Base-by-base conservation (phyloP, 2,329 filamentous ascomycete species). In the Hypomyces perniciosus region DNA sequence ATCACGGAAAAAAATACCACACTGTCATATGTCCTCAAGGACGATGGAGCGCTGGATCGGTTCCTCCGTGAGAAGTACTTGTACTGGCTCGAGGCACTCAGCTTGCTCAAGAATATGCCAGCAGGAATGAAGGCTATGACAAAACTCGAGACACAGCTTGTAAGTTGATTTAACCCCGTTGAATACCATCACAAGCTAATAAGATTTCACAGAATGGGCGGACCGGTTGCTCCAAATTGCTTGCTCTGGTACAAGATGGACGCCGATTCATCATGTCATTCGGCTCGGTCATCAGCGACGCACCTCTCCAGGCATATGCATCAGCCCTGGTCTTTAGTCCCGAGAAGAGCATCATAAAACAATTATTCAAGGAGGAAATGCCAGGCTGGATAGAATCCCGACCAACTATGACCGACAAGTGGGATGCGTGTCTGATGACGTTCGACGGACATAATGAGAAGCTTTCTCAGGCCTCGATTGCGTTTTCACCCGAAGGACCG, bases 61-160 rank as follows among this genome's bases (percentile, higher is more conserved):
- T 74, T 74, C 51, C 52, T 73, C 5, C 45, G 61, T 52, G 48
- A 58, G 12, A 63, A 68, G n/a, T 64, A 65, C 46, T 61, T 75
- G 1, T 63, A 73, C 48, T 75, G 69, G 71, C 59, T 76, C 4
- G 72, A 76, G 50, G 65, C 68, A 29, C 61, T 74, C 3, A 68
- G 68, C 42, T 61, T 72, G 5, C 52, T 68, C 9, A 33, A 46
- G 7, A 53, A 56, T 41, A 56, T 64, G 5, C 54, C 54, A 6
- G 39, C 58, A 52, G 66, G 46, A 37, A 27, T 48, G 10, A 33
- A 12, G 40, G 50, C 50, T 8, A 34, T 55, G 20, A 41, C 40
- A 12, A 52, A 48, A 38, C 50, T 55, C 40, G 39, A 46, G 31
- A 42, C 35, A 35, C 43, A 52, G n/a, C 13, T 47, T 13, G 49